Evolutionary conservation across 441 rosid species (phyloP), one percentile per base, ranked within the genome.

Genomic region (Brassica balearica): DNA sequence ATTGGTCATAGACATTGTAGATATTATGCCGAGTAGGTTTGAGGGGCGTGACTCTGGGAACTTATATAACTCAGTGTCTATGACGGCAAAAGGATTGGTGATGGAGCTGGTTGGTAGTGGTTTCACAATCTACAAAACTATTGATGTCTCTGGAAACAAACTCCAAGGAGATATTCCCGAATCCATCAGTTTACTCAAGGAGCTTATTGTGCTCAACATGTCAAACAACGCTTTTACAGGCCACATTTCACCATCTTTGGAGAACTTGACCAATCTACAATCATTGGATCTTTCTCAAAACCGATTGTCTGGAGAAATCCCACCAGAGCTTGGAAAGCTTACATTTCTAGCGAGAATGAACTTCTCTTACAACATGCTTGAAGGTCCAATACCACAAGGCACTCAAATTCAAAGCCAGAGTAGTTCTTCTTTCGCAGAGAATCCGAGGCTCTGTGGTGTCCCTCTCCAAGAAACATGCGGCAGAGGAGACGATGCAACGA

Each of bases 211-310:
- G 2, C 85, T 86, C 36, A 83, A 84, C 7, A 43, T 87, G 12
- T 84, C 76, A 10, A 55, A 74, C 60, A 79, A 79, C 58, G 64
- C n/a, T 38, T 73, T 79, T 74, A 51, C 61, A 5, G 60, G 75
- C 3, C 53, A 0, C 64, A 53, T 74, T 23, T 65, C 67, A 14
- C 60, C 36, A 53, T 62, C 71, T 17, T 6, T 74, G 0, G 0
- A 15, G 0, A 79, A 79, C 66, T 62, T 79, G n/a, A 74, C 59
- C n/a, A 34, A 34, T 36, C 82, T 79, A 3, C 2, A 79, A 27
- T 79, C 82, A 15, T 1, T 79, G 41, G 82, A 79, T 62, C 78
- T 88, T 11, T 89, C 87, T 1, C 12, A 0, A 1, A 87, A 87
- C 73, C 22, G 12, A 32, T 69, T 86, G 32, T 75, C 59, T 0